Evolutionary conservation across 768 basidiomycete genomes (phyloP).

Genomic region (Termitomyces titanicus): DNA sequence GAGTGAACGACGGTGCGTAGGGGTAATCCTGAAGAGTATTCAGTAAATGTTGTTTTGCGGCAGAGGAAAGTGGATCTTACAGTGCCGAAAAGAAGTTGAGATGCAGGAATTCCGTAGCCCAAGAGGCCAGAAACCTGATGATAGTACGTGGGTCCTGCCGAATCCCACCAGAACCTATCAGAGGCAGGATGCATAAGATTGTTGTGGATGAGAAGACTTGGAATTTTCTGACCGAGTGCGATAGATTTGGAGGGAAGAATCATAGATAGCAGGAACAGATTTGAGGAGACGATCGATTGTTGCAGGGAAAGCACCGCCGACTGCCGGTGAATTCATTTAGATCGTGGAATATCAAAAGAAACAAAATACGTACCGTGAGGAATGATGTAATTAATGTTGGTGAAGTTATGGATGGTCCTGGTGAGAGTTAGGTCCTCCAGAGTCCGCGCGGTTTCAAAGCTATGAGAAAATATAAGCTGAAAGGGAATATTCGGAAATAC

Average conservation of each 20-base stretch:
- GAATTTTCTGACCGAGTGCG: slow-evolving; percentile 20
- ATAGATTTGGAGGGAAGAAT: slow-evolving; percentile 29
- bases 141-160: slow-evolving; percentile 33
- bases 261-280: slow-evolving; percentile 26
- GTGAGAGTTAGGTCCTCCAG: slow-evolving; percentile 27
- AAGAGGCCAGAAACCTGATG: slow-evolving; percentile 31
- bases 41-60: background rate
- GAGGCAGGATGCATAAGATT: background rate
- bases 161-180: slow-evolving; percentile 34
- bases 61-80: slow-evolving; percentile 15
- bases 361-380: slow-evolving; percentile 24
- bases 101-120: slow-evolving; percentile 26
- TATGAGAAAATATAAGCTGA: background rate
- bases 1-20: slow-evolving; percentile 18
- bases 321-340: slow-evolving; percentile 10
- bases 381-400: slow-evolving; percentile 31
- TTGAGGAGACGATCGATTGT: slow-evolving; percentile 32
- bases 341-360: background rate
- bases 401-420: slow-evolving; percentile 28
- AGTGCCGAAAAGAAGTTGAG: slow-evolving; percentile 31
- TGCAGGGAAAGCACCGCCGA: slow-evolving; percentile 31
- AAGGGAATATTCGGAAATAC: background rate
- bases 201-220: background rate
- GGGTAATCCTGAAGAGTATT: slow-evolving; percentile 24
- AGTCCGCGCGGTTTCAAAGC: slow-evolving; percentile 29